These are phyloP conservation scores for Corymbia calophylla DNA, from an alignment of 441 rosid genomes.

Conservation along the genomic window DNA sequence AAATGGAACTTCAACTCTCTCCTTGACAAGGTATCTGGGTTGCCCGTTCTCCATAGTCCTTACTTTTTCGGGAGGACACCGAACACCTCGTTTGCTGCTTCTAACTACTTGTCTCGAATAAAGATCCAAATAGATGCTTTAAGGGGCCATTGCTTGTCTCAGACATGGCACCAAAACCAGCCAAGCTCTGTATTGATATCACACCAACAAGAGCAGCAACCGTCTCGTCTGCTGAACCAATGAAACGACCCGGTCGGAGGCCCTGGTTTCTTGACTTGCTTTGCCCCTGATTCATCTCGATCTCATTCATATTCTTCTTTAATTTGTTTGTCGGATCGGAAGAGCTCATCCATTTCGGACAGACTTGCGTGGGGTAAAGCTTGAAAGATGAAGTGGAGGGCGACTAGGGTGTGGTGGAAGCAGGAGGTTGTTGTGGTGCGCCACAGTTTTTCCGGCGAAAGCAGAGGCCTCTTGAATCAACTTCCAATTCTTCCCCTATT, in stretches of 20 bases:
- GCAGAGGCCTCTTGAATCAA: slow-evolving; percentile 57
- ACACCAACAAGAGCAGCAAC: slow-evolving; percentile 52
- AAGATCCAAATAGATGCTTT: slow-evolving; percentile 21
- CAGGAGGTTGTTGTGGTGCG: slow-evolving; percentile 53
- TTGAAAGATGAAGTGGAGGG: slow-evolving; percentile 31
- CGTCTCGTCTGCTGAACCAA: slow-evolving; percentile 50
- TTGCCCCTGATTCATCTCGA: slow-evolving; percentile 11
- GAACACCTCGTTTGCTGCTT: slow-evolving; percentile 20
- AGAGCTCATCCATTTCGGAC: slow-evolving; percentile 21
- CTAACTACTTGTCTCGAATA: slow-evolving; percentile 22
- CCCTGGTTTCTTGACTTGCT: slow-evolving; percentile 12
- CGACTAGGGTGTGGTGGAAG: slow-evolving; percentile 77
- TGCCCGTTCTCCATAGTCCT: slow-evolving; percentile 50
- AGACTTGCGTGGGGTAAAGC: slow-evolving; percentile 26
- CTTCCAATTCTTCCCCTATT: slow-evolving; percentile 58
- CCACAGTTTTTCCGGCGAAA: slow-evolving; percentile 78
- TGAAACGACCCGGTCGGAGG: slow-evolving; percentile 29
- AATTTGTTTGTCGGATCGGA: slow-evolving; percentile 17
- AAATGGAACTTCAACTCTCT: slow-evolving; percentile 75
- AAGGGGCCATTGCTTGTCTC: slow-evolving; percentile 16
- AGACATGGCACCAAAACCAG: slow-evolving; percentile 38
- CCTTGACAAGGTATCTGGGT: slow-evolving; percentile 74
- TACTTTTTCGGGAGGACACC: slow-evolving; percentile 71
- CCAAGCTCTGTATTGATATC: slow-evolving; percentile 35
- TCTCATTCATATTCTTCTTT: slow-evolving; percentile 16